A percentile compares a stretch with the other conserved stretches of the same genome.
Conservation (phyloP, 306 rosid species). For the Ormosia semicastrata region DNA sequence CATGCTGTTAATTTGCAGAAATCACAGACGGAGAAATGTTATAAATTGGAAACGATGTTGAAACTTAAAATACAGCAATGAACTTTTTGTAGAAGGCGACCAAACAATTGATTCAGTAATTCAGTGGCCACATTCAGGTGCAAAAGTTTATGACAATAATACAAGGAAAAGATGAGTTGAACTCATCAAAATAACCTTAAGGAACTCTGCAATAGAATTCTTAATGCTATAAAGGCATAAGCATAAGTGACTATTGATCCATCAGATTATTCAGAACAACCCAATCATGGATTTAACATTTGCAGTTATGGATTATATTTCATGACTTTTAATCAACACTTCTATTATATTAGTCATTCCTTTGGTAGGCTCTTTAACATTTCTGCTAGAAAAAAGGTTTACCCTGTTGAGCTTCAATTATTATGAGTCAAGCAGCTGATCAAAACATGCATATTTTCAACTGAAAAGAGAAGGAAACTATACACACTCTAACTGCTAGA, state of each 20-base stretch:
- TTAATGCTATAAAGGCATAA: neutral
- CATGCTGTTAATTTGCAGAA: slow-evolving; percentile 80
- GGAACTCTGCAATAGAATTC: too few species aligned
- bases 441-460: neutral
- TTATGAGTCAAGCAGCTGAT: neutral
- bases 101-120: neutral
- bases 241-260: neutral
- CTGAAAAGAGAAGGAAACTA: neutral
- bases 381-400: neutral
- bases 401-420: neutral
- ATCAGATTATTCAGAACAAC: neutral
- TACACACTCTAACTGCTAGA: neutral
- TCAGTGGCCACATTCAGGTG: neutral
- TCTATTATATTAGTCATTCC: neutral
- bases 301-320: neutral
- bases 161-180: neutral
- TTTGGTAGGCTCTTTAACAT: neutral
- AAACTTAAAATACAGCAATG: neutral
- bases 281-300: neutral
- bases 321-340: neutral
- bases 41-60: neutral
- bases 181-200: too few species aligned
- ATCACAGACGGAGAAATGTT: slow-evolving; percentile 31
- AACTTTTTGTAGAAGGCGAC: neutral
- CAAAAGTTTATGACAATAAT: neutral